These are phyloP conservation scores for Lactarius pseudohatsudake DNA, from an alignment of 768 basidiomycete species.

Conservation along the genomic window DNA sequence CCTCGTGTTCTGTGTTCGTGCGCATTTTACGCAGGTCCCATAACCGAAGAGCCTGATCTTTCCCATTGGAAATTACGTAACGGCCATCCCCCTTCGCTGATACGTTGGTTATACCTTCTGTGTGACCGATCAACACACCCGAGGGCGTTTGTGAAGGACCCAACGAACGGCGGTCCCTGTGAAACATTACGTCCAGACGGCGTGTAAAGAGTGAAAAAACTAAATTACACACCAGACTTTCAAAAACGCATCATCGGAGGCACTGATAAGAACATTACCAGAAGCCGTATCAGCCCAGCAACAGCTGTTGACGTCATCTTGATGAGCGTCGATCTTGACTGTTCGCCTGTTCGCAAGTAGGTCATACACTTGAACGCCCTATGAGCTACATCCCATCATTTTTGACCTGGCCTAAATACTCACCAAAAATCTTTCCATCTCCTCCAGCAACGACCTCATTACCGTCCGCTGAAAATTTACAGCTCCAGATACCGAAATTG, in stretches of 20 bases:
- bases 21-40: constrained; percentile 97
- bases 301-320: constrained; percentile 91
- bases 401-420: background rate
- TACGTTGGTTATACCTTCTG: constrained; percentile 93
- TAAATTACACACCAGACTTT: constrained; percentile 82
- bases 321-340: constrained; percentile 84
- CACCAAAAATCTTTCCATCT: constrained; percentile 76
- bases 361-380: constrained; percentile 72
- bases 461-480: constrained; percentile 94
- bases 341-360: constrained; percentile 74
- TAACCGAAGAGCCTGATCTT: constrained; percentile 87
- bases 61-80: constrained; percentile 93
- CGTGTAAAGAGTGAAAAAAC: background rate
- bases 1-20: constrained; percentile 64
- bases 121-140: constrained; percentile 92
- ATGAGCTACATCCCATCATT: background rate
- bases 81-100: constrained; percentile 96
- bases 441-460: constrained; percentile 95
- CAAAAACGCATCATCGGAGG: constrained; percentile 90
- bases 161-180: constrained; percentile 54
- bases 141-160: constrained; percentile 67
- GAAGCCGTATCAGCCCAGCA: constrained; percentile 94
- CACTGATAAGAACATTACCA: constrained; percentile 92
- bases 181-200: background rate
- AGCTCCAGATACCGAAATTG: constrained; percentile 83